Conservation (phyloP, 164 flowering plant genomes). For the Macadamia integrifolia region DNA sequence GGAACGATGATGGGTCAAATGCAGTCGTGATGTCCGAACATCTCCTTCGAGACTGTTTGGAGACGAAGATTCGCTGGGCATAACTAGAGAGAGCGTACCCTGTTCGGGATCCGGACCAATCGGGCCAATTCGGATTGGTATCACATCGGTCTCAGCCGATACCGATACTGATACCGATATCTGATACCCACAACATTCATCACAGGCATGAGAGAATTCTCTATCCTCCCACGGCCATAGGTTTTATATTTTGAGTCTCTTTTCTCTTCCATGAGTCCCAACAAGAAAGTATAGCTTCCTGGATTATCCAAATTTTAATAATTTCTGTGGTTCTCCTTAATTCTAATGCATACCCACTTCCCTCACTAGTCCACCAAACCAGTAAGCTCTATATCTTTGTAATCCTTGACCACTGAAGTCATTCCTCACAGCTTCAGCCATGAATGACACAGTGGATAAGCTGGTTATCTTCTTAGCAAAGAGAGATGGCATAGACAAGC, state of each 20-base stretch:
- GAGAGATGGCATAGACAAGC: conserved; percentile 97
- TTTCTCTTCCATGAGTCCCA: conserved; percentile 1
- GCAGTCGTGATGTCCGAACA: too few species aligned
- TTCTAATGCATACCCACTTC: conserved; percentile 5
- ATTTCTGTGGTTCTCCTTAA: conserved; percentile 19
- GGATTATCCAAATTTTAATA: conserved; percentile 20
- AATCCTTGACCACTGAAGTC: conserved; percentile 5
- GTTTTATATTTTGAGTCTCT: neutral
- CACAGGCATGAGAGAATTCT: neutral
- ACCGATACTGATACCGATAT: too few species aligned
- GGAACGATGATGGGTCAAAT: too few species aligned
- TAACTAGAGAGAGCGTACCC: too few species aligned
- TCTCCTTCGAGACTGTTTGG: too few species aligned
- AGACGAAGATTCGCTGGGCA: too few species aligned
- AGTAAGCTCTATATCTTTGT: conserved; percentile 1
- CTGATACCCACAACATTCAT: too few species aligned
- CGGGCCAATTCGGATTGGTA: too few species aligned
- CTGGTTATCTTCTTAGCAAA: conserved; percentile 87
- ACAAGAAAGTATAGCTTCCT: conserved; percentile 3
- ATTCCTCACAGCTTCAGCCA: conserved; percentile 12
- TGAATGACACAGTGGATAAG: conserved; percentile 86
- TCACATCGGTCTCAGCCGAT: too few species aligned
- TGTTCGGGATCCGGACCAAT: too few species aligned
- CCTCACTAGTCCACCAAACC: neutral
- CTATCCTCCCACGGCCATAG: neutral